Percentiles rank a stretch among this genome's conserved stretches.
These are phyloP conservation scores for Phytophthora citrophthora DNA, from an alignment of 352 stramenopile genomes.

Conservation along the genomic window DNA sequence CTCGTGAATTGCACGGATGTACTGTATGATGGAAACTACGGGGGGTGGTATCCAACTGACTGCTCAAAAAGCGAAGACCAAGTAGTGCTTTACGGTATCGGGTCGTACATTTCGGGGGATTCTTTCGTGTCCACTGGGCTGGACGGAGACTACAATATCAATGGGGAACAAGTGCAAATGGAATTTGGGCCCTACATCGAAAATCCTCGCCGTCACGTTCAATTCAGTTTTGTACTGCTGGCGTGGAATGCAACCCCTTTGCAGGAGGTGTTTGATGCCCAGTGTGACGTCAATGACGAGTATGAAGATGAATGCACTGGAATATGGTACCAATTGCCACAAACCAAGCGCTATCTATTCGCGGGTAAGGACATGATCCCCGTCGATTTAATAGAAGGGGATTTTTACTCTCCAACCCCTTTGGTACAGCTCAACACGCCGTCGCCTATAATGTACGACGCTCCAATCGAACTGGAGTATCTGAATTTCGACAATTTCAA, in stretches of 20 bases:
- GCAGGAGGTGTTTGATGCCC: conserved; percentile 36
- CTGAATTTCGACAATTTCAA: conserved; percentile 37
- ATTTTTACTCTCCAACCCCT: conserved; percentile 49
- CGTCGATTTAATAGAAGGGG: conserved; percentile 20
- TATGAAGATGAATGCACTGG: conserved; percentile 32
- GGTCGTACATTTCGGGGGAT: conserved; percentile 53
- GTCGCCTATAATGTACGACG: conserved; percentile 15
- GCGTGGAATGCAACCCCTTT: conserved; percentile 41
- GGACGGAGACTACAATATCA: conserved; percentile 20
- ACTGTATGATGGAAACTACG: conserved; percentile 54
- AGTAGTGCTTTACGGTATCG: conserved; percentile 48
- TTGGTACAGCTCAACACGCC: conserved; percentile 52
- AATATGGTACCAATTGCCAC: conserved; percentile 48
- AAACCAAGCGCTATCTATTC: conserved; percentile 52
- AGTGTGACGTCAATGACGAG: conserved; percentile 34
- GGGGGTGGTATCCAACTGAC: conserved; percentile 39
- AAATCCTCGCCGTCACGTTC: conserved; percentile 25
- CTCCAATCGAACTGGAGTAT: conserved; percentile 34
- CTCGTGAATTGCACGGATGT: conserved; percentile 38
- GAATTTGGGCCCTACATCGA: conserved; percentile 27
- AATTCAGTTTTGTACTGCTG: conserved; percentile 52
- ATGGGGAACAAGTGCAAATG: conserved; percentile 11
- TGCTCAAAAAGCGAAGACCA: conserved; percentile 33
- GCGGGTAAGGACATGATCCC: conserved; percentile 40
- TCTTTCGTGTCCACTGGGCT: conserved; percentile 27